A percentile compares a stretch with the other conserved stretches of the same genome.
Conservation (phyloP, 164 flowering plant genomes). For the Dillenia suffruticosa region DNA sequence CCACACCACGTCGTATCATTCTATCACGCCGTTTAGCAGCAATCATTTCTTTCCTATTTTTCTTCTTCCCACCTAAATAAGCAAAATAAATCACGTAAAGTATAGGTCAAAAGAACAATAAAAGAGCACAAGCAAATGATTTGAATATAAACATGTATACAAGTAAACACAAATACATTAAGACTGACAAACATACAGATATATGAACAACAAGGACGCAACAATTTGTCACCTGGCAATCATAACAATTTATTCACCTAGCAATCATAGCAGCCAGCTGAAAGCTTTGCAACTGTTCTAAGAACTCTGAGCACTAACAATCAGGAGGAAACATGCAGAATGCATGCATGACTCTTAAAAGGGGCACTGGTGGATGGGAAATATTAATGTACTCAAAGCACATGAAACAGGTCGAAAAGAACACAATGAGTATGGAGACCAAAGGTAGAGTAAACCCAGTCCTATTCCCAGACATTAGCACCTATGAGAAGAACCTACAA, state of each 20-base stretch:
- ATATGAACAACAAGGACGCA: not conserved
- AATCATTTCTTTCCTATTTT: conserved; percentile 72
- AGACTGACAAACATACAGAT: not conserved
- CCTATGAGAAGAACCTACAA: no score
- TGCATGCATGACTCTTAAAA: no score
- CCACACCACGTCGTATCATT: conserved; percentile 81
- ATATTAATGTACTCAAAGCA: no score
- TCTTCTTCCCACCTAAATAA: conserved; percentile 76
- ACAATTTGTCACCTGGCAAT: no score
- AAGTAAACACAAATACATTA: not conserved
- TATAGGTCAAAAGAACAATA: not conserved
- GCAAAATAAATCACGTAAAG: not conserved
- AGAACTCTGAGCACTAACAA: no score
- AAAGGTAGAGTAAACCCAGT: no score
- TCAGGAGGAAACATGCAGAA: no score
- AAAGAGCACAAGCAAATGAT: not conserved
- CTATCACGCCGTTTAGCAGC: conserved; percentile 77
- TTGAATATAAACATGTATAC: not conserved
- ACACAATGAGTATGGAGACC: not conserved
- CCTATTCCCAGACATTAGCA: no score
- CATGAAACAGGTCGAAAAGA: not conserved
- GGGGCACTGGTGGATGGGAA: no score
- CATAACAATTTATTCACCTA: not conserved
- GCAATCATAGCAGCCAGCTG: not conserved
- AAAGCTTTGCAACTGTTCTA: no score